Percentiles rank a stretch among this genome's conserved stretches.
These are phyloP conservation scores for Schwanniomyces sp. DNA, from an alignment of 805 yeast genomes.

Conservation along the genomic window DNA sequence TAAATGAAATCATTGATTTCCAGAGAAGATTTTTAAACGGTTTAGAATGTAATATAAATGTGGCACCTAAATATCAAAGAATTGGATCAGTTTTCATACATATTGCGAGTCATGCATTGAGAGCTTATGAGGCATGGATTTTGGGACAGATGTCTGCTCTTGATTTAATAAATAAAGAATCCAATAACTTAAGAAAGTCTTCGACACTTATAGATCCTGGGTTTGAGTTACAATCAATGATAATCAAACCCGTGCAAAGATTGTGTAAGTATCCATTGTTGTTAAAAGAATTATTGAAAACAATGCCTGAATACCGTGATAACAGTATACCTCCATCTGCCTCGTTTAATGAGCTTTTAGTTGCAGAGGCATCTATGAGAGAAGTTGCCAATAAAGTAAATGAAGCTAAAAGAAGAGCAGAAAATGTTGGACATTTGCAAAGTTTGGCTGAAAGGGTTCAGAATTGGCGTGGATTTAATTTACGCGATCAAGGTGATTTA, in stretches of 20 bases:
- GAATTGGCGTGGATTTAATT: constrained; percentile 91
- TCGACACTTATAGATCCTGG: constrained; percentile 73
- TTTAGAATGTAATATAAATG: constrained; percentile 79
- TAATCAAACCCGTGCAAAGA: constrained; percentile 93
- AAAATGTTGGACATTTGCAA: constrained; percentile 70
- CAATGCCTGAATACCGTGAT: constrained; percentile 44
- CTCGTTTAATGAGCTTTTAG: constrained; percentile 60
- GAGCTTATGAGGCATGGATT: constrained; percentile 92
- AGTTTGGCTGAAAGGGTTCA: constrained; percentile 71
- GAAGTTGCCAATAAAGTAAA: constrained; percentile 86
- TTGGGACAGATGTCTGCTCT: constrained; percentile 85
- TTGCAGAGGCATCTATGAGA: constrained; percentile 72
- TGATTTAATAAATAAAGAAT: constrained; percentile 70
- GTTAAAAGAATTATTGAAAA: constrained; percentile 70
- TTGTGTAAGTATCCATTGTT: constrained; percentile 92
- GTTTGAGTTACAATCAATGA: constrained; percentile 83
- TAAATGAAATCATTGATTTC: constrained; percentile 81
- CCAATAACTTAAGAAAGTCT: constrained; percentile 52
- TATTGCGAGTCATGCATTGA: constrained; percentile 77
- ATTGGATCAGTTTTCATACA: constrained; percentile 87
- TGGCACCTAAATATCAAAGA: constrained; percentile 74
- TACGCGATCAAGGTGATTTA: constrained; percentile 80
- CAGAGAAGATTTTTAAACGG: constrained; percentile 89
- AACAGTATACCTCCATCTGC: constrained; percentile 15
- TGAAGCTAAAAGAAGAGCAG: constrained; percentile 91